Evolutionary conservation across 106 monocot genomes (phyloP).

Genomic region (Dendrobium chrysotoxum): DNA sequence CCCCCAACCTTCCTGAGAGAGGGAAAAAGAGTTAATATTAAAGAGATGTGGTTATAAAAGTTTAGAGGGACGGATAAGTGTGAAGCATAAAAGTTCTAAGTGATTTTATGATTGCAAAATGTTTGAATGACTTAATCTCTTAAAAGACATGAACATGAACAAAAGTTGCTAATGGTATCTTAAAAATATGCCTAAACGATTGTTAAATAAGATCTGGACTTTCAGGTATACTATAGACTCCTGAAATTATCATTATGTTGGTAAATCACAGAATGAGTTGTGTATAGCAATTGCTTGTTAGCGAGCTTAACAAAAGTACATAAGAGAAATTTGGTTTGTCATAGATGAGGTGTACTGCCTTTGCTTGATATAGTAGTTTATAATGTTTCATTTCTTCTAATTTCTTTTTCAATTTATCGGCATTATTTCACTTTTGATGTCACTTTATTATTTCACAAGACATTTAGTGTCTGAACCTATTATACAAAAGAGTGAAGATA

Average conservation of each 20-base stretch:
- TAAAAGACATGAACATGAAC: background rate
- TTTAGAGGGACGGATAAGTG: no score
- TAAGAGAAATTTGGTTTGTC: background rate
- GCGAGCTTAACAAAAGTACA: background rate
- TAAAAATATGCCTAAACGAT: background rate
- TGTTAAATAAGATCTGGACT: background rate
- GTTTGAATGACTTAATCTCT: background rate
- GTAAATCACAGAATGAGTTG: background rate
- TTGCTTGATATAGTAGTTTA: background rate
- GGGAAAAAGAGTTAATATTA: background rate
- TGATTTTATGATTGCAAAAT: no score
- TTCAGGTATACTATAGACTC: background rate
- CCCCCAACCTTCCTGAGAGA: background rate
- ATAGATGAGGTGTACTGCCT: background rate
- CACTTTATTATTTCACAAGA: background rate
- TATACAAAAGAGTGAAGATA: no score
- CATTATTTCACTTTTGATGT: background rate
- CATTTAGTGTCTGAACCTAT: no score
- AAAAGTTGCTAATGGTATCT: background rate
- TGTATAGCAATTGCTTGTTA: background rate
- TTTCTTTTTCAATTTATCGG: background rate
- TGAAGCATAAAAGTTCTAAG: no score
- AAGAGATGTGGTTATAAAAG: background rate
- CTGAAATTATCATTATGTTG: background rate
- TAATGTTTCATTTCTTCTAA: background rate